phyloP scores from a whole-genome alignment of 495 filamentous ascomycete species.

The Halenospora varia region DNA sequence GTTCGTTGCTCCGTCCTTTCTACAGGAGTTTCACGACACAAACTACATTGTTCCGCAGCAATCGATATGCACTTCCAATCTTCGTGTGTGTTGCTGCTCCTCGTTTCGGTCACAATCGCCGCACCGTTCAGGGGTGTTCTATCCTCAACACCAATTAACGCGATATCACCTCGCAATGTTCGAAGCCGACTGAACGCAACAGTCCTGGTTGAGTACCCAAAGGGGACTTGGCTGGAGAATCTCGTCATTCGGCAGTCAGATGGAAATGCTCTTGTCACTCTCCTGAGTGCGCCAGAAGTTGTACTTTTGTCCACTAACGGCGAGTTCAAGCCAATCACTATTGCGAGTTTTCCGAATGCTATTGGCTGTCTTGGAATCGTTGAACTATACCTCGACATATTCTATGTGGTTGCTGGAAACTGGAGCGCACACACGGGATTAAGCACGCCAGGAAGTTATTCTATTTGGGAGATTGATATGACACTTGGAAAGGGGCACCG shows the following conservation, averaged over 20 bases:
- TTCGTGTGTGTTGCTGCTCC: no score
- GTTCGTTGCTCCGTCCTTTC: no score
- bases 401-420: background rate
- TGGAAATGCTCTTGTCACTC: background rate
- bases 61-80: no score
- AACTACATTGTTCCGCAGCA: no score
- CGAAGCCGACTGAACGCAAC: background rate
- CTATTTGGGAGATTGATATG: background rate
- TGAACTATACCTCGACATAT: background rate
- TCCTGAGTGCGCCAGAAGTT: background rate
- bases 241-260: background rate
- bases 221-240: background rate
- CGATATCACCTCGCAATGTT: no score
- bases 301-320: background rate
- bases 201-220: background rate
- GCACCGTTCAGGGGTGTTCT: no score
- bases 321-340: background rate
- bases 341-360: background rate
- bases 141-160: no score
- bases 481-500: background rate
- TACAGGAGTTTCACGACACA: no score
- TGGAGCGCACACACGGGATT: background rate
- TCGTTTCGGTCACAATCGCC: no score
- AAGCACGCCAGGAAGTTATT: background rate
- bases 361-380: background rate